Percentiles rank a stretch among this genome's conserved stretches.
These are phyloP conservation scores for Calocybe indica DNA, from an alignment of 768 basidiomycete species.

Conservation along the genomic window DNA sequence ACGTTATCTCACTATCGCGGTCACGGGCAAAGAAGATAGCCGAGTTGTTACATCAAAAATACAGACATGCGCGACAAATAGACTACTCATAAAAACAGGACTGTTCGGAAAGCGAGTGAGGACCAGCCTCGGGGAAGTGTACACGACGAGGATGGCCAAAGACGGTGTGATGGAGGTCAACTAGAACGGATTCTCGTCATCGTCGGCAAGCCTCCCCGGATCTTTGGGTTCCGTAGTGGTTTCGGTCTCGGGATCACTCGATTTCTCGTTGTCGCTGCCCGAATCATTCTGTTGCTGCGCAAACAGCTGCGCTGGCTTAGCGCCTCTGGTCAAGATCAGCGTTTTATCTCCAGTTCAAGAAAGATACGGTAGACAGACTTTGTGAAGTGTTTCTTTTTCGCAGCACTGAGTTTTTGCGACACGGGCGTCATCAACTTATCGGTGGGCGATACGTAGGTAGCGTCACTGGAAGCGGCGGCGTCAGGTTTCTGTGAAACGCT, in stretches of 20 bases:
- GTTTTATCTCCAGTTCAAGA: constrained; percentile 4
- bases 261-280: constrained; percentile 33
- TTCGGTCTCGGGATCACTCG: constrained; percentile 14
- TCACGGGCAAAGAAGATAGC: no score
- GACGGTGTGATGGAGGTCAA: no score
- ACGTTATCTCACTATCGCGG: no score
- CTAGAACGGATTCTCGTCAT: constrained; percentile 75
- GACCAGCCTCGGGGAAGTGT: constrained; percentile 12
- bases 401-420: constrained; percentile 86
- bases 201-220: constrained; percentile 29
- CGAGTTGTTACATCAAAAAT: no score
- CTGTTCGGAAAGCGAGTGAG: constrained; percentile 7
- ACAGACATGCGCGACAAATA: no score
- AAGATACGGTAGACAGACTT: constrained; percentile 50
- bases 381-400: constrained; percentile 88
- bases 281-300: constrained; percentile 34
- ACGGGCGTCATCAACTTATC: constrained; percentile 93
- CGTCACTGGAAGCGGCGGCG: constrained; percentile 51
- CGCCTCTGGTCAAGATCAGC: constrained; percentile 34
- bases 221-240: constrained; percentile 20
- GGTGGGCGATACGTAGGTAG: constrained; percentile 86
- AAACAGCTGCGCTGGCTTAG: constrained; percentile 62
- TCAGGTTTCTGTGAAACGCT: no score
- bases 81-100: no score
- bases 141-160: constrained; percentile 5